These are phyloP conservation scores for Elsinoe arachidis DNA, from an alignment of 2,329 filamentous ascomycete species.

Conservation along the genomic window DNA sequence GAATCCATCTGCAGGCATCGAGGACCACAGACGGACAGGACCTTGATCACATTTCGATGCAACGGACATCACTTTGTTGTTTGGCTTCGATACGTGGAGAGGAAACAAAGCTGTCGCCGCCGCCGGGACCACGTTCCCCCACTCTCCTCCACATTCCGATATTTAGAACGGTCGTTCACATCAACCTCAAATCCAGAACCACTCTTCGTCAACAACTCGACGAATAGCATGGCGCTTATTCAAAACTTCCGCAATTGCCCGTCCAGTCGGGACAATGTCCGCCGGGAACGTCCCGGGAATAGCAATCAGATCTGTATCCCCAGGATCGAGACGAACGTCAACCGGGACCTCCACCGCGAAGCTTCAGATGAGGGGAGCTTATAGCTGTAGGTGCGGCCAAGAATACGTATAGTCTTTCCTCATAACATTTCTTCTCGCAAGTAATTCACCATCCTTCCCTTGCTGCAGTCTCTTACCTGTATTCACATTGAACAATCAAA, in stretches of 20 bases:
- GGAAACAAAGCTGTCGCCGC: neutral
- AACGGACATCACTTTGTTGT: neutral
- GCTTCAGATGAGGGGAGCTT: neutral
- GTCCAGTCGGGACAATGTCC: neutral
- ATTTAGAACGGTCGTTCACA: neutral
- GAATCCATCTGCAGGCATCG: too few relatives aligned
- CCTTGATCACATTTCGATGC: neutral
- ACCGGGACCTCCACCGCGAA: neutral
- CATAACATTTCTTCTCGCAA: neutral
- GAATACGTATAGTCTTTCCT: neutral
- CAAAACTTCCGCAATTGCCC: neutral
- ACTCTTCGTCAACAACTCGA: neutral
- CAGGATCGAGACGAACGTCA: neutral
- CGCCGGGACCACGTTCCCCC: constrained; percentile 3
- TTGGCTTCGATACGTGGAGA: neutral
- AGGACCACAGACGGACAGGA: too few relatives aligned
- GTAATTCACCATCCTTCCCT: neutral
- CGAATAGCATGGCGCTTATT: neutral
- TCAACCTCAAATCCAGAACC: neutral
- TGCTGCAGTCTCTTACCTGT: neutral
- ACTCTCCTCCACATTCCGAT: constrained; percentile 6
- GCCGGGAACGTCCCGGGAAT: neutral
- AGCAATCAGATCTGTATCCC: neutral
- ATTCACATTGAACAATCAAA: neutral
- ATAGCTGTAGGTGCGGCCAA: constrained; percentile 6